A percentile compares a stretch with the other conserved stretches of the same genome.
Conservation (phyloP, 2,329 filamentous ascomycete species). For the Aaosphaeria pasadenensis region DNA sequence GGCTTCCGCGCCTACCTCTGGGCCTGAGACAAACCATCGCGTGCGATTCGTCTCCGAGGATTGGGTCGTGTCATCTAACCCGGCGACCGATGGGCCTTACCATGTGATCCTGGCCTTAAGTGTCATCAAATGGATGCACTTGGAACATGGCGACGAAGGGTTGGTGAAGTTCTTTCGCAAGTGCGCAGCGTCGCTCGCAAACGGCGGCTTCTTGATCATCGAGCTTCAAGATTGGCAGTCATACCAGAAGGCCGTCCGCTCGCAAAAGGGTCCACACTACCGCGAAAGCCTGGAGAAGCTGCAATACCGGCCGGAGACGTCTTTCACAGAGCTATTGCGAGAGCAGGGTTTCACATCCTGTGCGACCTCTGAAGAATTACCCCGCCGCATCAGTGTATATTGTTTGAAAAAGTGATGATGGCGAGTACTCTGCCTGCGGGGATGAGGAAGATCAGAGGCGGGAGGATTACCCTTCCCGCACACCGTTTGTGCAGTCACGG, state of each 20-base stretch:
- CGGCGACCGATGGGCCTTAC: slow-evolving; percentile 23
- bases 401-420: slow-evolving; percentile 20
- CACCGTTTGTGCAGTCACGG: neutral
- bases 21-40: no score
- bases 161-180: slow-evolving; percentile 30
- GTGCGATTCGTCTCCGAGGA: slow-evolving; percentile 33
- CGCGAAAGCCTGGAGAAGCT: slow-evolving; percentile 19
- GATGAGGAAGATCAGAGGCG: slow-evolving; percentile 3
- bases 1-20: slow-evolving; percentile 13
- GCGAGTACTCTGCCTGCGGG: slow-evolving; percentile 1
- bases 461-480: neutral
- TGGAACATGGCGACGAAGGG: slow-evolving; percentile 34
- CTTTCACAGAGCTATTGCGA: slow-evolving; percentile 26
- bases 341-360: slow-evolving; percentile 22
- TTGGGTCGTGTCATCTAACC: slow-evolving; percentile 26
- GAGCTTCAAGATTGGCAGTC: slow-evolving; percentile 37
- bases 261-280: slow-evolving; percentile 32
- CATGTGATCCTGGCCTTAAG: slow-evolving; percentile 38
- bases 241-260: slow-evolving; percentile 33
- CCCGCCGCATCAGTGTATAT: slow-evolving; percentile 33
- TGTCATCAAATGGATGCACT: slow-evolving; percentile 40
- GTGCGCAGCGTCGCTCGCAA: slow-evolving; percentile 24
- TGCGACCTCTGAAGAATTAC: slow-evolving; percentile 26
- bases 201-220: slow-evolving; percentile 23
- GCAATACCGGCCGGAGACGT: slow-evolving; percentile 32